Percentiles rank a stretch among this genome's conserved stretches.
Evolutionary conservation across 2,329 filamentous ascomycete species (phyloP).

Genomic region (Lanzia echinophila): DNA sequence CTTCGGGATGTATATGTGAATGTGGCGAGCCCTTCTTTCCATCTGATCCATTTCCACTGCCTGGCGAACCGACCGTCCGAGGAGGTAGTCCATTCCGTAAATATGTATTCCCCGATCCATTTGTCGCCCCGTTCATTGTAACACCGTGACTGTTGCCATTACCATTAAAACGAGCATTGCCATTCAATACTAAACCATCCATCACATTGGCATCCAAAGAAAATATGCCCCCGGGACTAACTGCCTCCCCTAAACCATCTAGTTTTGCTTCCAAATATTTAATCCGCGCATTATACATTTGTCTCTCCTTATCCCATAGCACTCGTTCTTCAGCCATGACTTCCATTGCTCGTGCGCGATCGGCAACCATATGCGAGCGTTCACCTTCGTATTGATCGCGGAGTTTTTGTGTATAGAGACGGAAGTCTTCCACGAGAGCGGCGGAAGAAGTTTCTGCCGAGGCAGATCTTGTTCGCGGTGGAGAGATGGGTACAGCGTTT

Average conservation of each 20-base stretch:
- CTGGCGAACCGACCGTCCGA: background rate
- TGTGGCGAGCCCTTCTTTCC: background rate
- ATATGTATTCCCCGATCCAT: too few relatives aligned
- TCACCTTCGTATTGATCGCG: slow-evolving; percentile 28
- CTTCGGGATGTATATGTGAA: slow-evolving; percentile 1
- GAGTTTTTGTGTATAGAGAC: slow-evolving; percentile 26
- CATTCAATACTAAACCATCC: background rate
- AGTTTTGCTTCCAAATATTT: slow-evolving; percentile 23
- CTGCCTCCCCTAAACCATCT: slow-evolving; percentile 1
- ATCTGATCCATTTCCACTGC: slow-evolving; percentile 3
- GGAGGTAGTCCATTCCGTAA: too few relatives aligned
- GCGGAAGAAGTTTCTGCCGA: slow-evolving; percentile 24
- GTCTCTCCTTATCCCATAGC: slow-evolving; percentile 30
- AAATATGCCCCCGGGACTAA: slow-evolving; percentile 1
- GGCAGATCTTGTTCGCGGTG: slow-evolving; percentile 26
- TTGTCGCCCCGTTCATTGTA: too few relatives aligned
- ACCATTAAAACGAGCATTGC: background rate
- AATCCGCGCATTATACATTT: slow-evolving; percentile 22
- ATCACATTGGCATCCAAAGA: background rate
- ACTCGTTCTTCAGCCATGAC: slow-evolving; percentile 29
- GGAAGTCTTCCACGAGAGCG: slow-evolving; percentile 28
- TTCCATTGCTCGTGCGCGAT: slow-evolving; percentile 26
- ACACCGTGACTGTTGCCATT: too few relatives aligned
- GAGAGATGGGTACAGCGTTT: slow-evolving; percentile 21
- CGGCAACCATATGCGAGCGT: slow-evolving; percentile 28